Evolutionary conservation across 2,329 filamentous ascomycete species (phyloP), one percentile per base, ranked within the genome.

Genomic region (Phaeosphaeria sp.): DNA sequence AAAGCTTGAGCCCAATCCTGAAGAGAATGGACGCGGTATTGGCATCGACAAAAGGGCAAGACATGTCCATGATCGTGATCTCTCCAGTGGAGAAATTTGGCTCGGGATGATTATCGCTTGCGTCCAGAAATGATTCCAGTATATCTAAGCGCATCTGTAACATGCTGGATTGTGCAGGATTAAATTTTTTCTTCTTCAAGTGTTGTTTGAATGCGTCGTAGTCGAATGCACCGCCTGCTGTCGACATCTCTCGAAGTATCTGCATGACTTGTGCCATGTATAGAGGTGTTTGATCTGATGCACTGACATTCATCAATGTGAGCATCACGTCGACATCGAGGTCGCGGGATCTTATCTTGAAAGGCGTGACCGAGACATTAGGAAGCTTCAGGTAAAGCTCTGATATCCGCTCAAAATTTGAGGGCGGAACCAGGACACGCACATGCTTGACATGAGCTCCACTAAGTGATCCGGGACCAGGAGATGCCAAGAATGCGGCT

Each of bases 21-120:
- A 94, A 94, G 0, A 94, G 78, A 0, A 85, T 81, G 67, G 90
- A 94, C 0, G 90, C 90, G 39, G 84, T 86, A 22, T 87, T 84
- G 0, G 86, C 74, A 0, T 88, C 88, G 5, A 93, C 80, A 63
- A 89, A 92, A 0, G 90, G 88, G 69, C 90, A 91, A 0, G 87
- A 90, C 0, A 95, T 78, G 65, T 95, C 91, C 6, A 93, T 78
- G 49, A 91, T 89, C 0, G 86, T 90, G 0, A 90, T 75, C 11
- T 79, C 77, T 1, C 86, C 85, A 0, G 82, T 75, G 50, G 79
- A 52, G 18, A 61, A 69, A 0, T 44, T 17, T 13, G 67, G 65
- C 17, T 62, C 52, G 3, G 59, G 44, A 13, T 49, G 46, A 2
- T 46, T 59, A 6, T 60, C 59, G 0, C 53, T 39, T 7, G 65